Conservation (phyloP, 192 early-diverging fungal genomes). For the Geranomyces variabilis region DNA sequence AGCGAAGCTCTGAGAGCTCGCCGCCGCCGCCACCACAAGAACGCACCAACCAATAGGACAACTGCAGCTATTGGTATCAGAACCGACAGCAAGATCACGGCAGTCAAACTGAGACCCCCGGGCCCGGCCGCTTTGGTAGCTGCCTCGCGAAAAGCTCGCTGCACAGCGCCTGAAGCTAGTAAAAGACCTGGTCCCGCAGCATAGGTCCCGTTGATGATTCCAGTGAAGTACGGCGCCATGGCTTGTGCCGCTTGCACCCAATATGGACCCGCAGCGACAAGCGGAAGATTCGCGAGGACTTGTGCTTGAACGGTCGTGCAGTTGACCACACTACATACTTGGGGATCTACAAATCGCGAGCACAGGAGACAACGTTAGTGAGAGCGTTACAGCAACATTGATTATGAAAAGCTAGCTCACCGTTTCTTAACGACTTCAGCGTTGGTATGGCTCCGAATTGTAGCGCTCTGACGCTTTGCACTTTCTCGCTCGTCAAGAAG, state of each 20-base stretch:
- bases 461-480: slow-evolving; percentile 22
- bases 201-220: slow-evolving; percentile 18
- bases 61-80: slow-evolving; percentile 18
- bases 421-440: slow-evolving; percentile 5
- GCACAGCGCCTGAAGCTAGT: slow-evolving; percentile 10
- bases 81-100: slow-evolving; percentile 20
- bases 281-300: slow-evolving; percentile 1
- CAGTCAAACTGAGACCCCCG: slow-evolving; percentile 3
- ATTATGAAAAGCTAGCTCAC: too few species aligned
- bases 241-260: slow-evolving; percentile 18
- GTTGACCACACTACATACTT: not conserved
- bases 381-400: too few species aligned
- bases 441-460: slow-evolving; percentile 27
- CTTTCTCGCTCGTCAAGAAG: slow-evolving; percentile 20
- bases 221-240: slow-evolving; percentile 22
- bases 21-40: not conserved
- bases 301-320: slow-evolving; percentile 14
- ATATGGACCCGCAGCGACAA: slow-evolving; percentile 12
- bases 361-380: too few species aligned
- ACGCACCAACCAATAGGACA: not conserved
- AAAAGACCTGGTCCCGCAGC: slow-evolving; percentile 10
- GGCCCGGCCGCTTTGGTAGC: not conserved
- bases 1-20: not conserved
- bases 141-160: not conserved
- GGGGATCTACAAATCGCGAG: not conserved